Evolutionary conservation across 2,329 filamentous ascomycete genomes (phyloP).

Genomic region (Epichloe sylvatica): DNA sequence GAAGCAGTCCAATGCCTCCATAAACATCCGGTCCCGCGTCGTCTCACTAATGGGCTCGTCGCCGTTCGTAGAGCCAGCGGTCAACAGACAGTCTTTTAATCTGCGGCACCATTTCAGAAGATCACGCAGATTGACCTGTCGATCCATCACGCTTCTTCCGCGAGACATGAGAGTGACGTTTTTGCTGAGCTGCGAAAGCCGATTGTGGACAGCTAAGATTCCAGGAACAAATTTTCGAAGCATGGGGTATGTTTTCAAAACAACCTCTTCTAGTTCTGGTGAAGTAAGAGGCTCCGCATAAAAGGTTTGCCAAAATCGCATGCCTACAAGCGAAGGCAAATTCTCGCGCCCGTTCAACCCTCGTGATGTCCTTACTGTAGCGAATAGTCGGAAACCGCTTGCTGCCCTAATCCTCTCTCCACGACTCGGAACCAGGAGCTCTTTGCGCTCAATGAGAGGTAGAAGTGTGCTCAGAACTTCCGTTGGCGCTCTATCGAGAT

Average conservation of each 20-base stretch:
- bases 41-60: constrained; percentile 60
- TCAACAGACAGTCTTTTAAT: constrained; percentile 50
- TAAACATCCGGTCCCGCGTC: constrained; percentile 69
- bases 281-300: constrained; percentile 50
- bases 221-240: constrained; percentile 48
- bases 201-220: constrained; percentile 45
- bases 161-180: constrained; percentile 21
- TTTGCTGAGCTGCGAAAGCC: constrained; percentile 37
- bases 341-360: constrained; percentile 54
- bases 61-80: constrained; percentile 48
- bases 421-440: constrained; percentile 77
- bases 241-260: constrained; percentile 54
- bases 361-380: constrained; percentile 68
- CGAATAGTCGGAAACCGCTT: constrained; percentile 78
- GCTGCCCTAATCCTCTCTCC: constrained; percentile 75
- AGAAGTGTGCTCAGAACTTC: constrained; percentile 89
- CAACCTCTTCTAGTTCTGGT: constrained; percentile 60
- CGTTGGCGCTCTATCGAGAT: constrained; percentile 85
- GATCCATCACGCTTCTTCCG: constrained; percentile 29
- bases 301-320: constrained; percentile 75
- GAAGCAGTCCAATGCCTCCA: constrained; percentile 90
- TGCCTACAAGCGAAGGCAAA: constrained; percentile 62
- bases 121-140: constrained; percentile 58
- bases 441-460: constrained; percentile 82
- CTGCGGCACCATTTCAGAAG: constrained; percentile 84